Percentiles rank a stretch among this genome's conserved stretches.
These are phyloP conservation scores for Penicillium sp. DNA, from an alignment of 2,329 filamentous ascomycete genomes.

Conservation along the genomic window DNA sequence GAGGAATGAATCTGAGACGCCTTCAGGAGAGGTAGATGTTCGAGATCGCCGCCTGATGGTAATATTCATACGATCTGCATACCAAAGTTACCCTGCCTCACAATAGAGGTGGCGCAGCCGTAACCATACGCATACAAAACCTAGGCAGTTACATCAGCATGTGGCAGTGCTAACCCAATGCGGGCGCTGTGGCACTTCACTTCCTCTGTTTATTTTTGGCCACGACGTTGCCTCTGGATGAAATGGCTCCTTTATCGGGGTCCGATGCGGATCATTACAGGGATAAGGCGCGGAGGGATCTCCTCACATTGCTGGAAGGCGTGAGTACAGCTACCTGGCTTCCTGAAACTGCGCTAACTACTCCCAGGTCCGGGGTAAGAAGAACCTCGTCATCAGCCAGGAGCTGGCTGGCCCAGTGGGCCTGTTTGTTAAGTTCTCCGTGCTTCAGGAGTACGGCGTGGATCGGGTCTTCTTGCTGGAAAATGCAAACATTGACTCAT, in stretches of 20 bases:
- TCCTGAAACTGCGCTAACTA: constrained; percentile 20
- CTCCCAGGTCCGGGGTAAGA: constrained; percentile 88
- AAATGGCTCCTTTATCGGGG: constrained; percentile 25
- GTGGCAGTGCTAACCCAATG: constrained; percentile 19
- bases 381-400: constrained; percentile 92
- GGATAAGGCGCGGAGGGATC: constrained; percentile 70
- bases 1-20: constrained; percentile 11
- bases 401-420: constrained; percentile 85
- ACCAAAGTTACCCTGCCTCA: neutral
- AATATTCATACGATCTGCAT: neutral
- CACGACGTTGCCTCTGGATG: constrained; percentile 14
- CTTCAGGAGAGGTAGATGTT: constrained; percentile 13
- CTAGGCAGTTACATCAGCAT: constrained; percentile 17
- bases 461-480: constrained; percentile 97
- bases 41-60: constrained; percentile 11
- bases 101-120: neutral
- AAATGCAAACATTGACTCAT: constrained; percentile 90
- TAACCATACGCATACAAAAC: constrained; percentile 6
- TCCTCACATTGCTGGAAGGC: constrained; percentile 86
- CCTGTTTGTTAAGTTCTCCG: constrained; percentile 90
- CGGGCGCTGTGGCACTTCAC: constrained; percentile 18
- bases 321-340: constrained; percentile 60
- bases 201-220: constrained; percentile 24
- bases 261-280: constrained; percentile 45
- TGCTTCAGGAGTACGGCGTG: constrained; percentile 93